Evolutionary conservation across 1,284 basidiomycete genomes (phyloP).

Genomic region (Ustilago vetiveriae): DNA sequence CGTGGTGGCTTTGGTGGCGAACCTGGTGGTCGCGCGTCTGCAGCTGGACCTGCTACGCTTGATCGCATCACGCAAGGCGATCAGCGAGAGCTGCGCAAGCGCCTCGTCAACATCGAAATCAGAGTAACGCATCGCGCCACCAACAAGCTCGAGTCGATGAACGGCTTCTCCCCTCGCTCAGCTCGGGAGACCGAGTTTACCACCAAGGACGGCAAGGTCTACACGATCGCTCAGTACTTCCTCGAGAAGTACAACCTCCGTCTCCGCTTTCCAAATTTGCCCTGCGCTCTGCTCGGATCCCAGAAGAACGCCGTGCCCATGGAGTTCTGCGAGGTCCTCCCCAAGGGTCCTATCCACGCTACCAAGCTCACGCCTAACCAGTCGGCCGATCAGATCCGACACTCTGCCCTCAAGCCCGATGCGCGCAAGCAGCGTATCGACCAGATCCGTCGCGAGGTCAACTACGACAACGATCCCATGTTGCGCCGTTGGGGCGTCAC

Average conservation of each 20-base stretch:
- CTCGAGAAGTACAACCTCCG: slow-evolving; percentile 45
- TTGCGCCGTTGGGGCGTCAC: slow-evolving; percentile 68
- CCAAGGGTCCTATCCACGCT: slow-evolving; percentile 41
- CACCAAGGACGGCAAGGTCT: slow-evolving; percentile 23
- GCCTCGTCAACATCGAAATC: slow-evolving; percentile 39
- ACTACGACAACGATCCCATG: slow-evolving; percentile 40
- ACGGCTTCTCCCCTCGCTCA: slow-evolving; percentile 38
- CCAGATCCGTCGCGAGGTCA: slow-evolving; percentile 40
- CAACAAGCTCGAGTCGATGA: slow-evolving; percentile 48
- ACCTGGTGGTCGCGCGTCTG: slow-evolving; percentile 5
- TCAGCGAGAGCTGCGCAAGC: slow-evolving; percentile 45
- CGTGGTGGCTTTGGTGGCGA: slow-evolving; percentile 15
- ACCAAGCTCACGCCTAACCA: slow-evolving; percentile 36
- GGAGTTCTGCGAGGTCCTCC: slow-evolving; percentile 43
- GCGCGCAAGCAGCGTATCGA: slow-evolving; percentile 33
- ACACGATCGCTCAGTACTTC: slow-evolving; percentile 40
- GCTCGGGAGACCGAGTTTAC: slow-evolving; percentile 38
- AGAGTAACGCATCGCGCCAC: slow-evolving; percentile 46
- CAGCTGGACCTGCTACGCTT: slow-evolving; percentile 4
- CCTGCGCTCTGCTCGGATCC: slow-evolving; percentile 41
- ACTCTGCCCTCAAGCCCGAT: slow-evolving; percentile 30
- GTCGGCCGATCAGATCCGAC: slow-evolving; percentile 43
- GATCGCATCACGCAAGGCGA: slow-evolving; percentile 19
- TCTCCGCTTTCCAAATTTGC: slow-evolving; percentile 37
- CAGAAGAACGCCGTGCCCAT: slow-evolving; percentile 41